Evolutionary conservation across 306 rosid genomes (phyloP), one percentile per base, ranked within the genome.

Genomic region (Hippophae gyantsensis): DNA sequence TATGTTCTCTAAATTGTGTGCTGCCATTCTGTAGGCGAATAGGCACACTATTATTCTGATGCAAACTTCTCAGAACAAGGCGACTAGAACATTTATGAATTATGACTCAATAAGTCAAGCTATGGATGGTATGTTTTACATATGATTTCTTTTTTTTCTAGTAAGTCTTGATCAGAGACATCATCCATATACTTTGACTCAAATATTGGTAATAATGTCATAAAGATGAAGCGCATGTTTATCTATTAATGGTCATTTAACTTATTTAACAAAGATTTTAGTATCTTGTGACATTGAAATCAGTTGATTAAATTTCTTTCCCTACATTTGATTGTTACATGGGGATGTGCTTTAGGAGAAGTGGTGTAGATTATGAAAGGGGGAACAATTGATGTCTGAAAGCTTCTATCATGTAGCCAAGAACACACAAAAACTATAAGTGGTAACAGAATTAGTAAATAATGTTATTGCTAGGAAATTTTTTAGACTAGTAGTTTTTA

Each of bases 61-160:
- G 94, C 99, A 93, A 78, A 76, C 90, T 47, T 84, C 99, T 66
- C 95, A 65, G 43, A 86, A 69, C 78, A 83, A 84, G 71, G 84
- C 97, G 7, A 76, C 95, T 43, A 80, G 99, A 73, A 93, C 99
- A 1, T 93, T 88, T 77, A 88, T 86, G 99, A 95, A 88, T 75
- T 93, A 80, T 65, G 90, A 66, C 3, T 86, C 99, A 0, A 79
- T 88, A 13, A 80, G 87, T 63, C 97, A 84, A 72, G 95, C 99
- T 18, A 93, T 88, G 87, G 99, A 93, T 60, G 99, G 99, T 93
- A 77, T 56, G 74, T 58, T 48, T 38, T 68, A 42, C 14, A 48
- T 47, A 26, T 52, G 38, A 32, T 46, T 52, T 13, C 41, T 47
- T 48, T 60, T 60, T n/a, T 54, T 65, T 5, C 48, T 60, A 56